A percentile compares a stretch with the other conserved stretches of the same genome.
Conservation (phyloP, 106 monocot genomes). For the Narthecium ossifragum region DNA sequence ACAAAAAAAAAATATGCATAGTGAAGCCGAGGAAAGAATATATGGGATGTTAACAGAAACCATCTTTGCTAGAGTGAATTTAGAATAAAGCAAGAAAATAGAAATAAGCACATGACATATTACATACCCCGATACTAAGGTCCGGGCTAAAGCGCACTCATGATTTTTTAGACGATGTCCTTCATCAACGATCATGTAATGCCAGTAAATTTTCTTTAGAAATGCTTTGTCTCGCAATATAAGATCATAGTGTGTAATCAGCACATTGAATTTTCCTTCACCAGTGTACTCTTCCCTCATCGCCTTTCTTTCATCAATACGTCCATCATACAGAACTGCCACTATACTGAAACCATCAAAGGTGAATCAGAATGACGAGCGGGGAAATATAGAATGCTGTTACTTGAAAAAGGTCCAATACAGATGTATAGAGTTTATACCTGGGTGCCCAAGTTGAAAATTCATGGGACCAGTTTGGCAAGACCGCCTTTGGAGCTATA, state of each 20-base stretch:
- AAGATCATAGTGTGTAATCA: slow-evolving; percentile 96
- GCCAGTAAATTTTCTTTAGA: slow-evolving; percentile 91
- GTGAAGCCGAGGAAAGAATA: no score
- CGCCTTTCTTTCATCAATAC: slow-evolving; percentile 88
- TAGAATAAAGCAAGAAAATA: not conserved
- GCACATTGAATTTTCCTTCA: slow-evolving; percentile 76
- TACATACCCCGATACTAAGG: slow-evolving; percentile 81
- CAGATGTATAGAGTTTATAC: slow-evolving; percentile 30
- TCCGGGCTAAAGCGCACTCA: slow-evolving; percentile 89
- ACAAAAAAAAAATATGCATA: no score
- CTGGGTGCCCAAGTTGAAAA: slow-evolving; percentile 94
- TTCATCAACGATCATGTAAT: slow-evolving; percentile 97
- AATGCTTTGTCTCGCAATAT: slow-evolving; percentile 92
- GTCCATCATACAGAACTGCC: slow-evolving; percentile 90
- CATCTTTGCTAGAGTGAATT: not conserved
- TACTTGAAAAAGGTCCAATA: not conserved
- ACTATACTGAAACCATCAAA: slow-evolving; percentile 42
- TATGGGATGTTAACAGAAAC: no score
- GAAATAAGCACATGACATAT: not conserved
- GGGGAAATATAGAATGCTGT: not conserved
- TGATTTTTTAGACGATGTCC: slow-evolving; percentile 98
- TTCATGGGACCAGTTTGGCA: slow-evolving; percentile 92
- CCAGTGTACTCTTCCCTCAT: slow-evolving; percentile 73
- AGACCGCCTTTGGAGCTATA: slow-evolving; percentile 93
- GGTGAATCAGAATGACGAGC: not conserved